These are phyloP conservation scores for Tritrichomonas foetus DNA, from an alignment of 208 protist species.

Conservation along the genomic window DNA sequence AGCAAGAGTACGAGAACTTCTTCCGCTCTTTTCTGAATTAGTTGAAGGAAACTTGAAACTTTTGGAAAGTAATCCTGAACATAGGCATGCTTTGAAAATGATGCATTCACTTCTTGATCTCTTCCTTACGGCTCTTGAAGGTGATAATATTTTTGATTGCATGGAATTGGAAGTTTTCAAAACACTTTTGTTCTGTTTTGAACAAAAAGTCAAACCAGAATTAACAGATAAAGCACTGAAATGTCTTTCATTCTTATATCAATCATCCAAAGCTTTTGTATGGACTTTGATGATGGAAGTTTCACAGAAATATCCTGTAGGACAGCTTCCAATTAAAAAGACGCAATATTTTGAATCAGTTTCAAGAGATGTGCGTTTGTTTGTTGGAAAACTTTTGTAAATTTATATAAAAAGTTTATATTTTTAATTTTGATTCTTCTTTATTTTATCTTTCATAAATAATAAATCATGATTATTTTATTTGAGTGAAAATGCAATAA, in stretches of 20 bases:
- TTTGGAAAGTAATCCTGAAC: not conserved
- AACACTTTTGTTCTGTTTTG: not conserved
- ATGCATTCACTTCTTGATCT: not conserved
- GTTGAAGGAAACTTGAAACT: not conserved
- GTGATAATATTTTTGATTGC: not conserved
- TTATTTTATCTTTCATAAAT: too few species aligned
- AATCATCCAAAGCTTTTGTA: not conserved
- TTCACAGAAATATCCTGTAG: not conserved
- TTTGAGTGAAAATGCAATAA: too few species aligned
- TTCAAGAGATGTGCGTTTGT: too few species aligned
- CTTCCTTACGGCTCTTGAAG: not conserved
- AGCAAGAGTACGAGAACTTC: not conserved
- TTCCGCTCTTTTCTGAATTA: not conserved
- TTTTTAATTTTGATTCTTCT: too few species aligned
- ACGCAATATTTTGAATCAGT: too few species aligned
- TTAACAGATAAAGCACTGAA: not conserved
- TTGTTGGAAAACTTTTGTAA: too few species aligned
- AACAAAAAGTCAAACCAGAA: not conserved
- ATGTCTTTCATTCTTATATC: not conserved
- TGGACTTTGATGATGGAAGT: conserved; percentile 10
- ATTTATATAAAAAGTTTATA: too few species aligned
- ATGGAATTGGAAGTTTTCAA: not conserved
- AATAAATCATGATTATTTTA: too few species aligned
- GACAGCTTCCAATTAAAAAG: too few species aligned
- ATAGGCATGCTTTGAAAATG: not conserved